Percentiles rank a stretch among this genome's conserved stretches.
Evolutionary conservation across 768 basidiomycete species (phyloP).

Genomic region (Cantharellus cinnabarinus): DNA sequence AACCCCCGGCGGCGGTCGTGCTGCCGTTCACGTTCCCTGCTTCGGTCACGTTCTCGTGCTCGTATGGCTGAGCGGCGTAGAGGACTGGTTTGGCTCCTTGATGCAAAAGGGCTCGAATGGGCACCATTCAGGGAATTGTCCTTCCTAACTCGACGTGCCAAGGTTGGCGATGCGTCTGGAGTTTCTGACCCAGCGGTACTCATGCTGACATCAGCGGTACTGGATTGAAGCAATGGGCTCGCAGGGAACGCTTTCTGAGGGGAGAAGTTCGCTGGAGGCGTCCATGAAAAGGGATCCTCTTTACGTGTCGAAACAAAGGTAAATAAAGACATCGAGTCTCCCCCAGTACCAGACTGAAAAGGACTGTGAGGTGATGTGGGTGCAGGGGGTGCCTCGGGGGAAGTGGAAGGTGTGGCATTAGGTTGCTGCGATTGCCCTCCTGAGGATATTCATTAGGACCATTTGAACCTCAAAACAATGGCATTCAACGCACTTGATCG

Average conservation of each 20-base stretch:
- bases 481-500: neutral
- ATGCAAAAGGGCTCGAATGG: neutral
- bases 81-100: constrained; percentile 19
- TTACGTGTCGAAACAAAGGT: neutral
- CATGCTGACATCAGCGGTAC: neutral
- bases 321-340: neutral
- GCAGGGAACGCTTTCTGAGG: neutral
- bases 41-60: constrained; percentile 16
- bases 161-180: neutral
- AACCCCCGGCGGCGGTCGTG: constrained; percentile 1
- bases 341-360: neutral
- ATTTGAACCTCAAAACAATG: neutral
- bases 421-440: neutral
- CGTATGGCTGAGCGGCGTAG: constrained; percentile 21
- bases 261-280: neutral
- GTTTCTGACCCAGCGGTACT: neutral
- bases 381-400: neutral
- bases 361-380: neutral
- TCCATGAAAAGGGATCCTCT: neutral
- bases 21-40: neutral
- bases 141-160: neutral
- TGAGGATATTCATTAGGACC: neutral
- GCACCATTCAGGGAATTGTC: neutral
- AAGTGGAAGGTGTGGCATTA: neutral
- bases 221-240: neutral